Evolutionary conservation across 768 basidiomycete genomes (phyloP), one percentile per base, ranked within the genome.

Genomic region (Cystoderma amianthinum): DNA sequence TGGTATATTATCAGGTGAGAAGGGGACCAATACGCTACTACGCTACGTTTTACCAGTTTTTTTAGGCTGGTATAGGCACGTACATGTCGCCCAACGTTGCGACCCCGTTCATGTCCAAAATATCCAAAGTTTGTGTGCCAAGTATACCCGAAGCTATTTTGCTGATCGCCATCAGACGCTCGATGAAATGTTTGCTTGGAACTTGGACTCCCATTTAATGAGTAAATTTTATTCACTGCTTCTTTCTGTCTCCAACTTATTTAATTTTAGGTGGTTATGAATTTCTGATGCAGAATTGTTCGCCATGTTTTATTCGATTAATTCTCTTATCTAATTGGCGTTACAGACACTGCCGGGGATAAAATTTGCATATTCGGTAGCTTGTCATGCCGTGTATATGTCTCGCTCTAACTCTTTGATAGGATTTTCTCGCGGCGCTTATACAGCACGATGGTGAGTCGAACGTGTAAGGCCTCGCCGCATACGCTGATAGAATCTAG

Each of bases 361-460:
- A 67, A 65, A 44, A 76, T 85, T 11, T 82, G 69, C 47, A 67
- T 85, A 25, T 81, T 82, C 47, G 81, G 81, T 64, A 36, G 12
- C 54, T 50, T 10, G 18, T 20, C 16, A 34, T 13, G 16, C 28
- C 21, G 11, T 6, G 9, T 37, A 3, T 22, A 19, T 6, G 18
- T 39, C 10, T 42, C 15, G 20, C 22, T 30, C 24, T 13, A 21
- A n/a, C 28, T 12, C 6, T 30, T 19, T 1, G 25, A 17, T 38
- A 67, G 66, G 68, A 0, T 84, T 85, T 55, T 82, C 79, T 22
- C 65, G 83, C 23, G 81, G 82, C 11, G 77, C 78, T 5, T 80
- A 79, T 54, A 79, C 76, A 0, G 79, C 80, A 11, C 63, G 80
- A 34, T 68, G 69, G 67, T 69, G 15, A 20, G 55, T 41, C 20